Evolutionary conservation across 768 basidiomycete genomes (phyloP).

Genomic region (Russula virescens): DNA sequence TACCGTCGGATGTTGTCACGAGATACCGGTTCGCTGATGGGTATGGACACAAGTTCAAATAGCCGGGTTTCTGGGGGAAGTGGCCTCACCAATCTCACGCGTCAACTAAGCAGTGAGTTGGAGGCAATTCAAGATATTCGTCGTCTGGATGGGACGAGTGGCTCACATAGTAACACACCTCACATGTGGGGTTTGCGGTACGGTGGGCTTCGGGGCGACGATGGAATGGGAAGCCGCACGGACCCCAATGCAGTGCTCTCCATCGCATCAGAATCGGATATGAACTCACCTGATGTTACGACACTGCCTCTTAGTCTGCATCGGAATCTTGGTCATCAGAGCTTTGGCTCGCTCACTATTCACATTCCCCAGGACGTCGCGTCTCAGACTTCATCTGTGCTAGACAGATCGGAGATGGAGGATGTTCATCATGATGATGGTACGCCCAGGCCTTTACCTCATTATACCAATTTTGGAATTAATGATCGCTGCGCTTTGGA

Average conservation of each 20-base stretch:
- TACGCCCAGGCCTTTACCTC: constrained; percentile 23
- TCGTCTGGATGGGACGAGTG: neutral
- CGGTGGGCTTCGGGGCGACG: constrained; percentile 24
- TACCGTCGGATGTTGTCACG: constrained; percentile 18
- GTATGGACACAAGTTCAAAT: constrained; percentile 27
- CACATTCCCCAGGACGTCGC: constrained; percentile 36
- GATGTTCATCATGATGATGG: constrained; percentile 40
- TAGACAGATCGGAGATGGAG: constrained; percentile 28
- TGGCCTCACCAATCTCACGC: constrained; percentile 36
- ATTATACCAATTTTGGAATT: neutral
- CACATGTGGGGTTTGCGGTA: constrained; percentile 26
- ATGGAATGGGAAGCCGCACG: constrained; percentile 5
- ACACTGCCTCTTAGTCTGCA: constrained; percentile 31
- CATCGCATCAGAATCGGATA: constrained; percentile 17
- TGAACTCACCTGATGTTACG: constrained; percentile 11
- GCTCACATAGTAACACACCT: constrained; percentile 1
- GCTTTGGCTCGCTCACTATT: constrained; percentile 27
- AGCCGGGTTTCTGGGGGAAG: neutral
- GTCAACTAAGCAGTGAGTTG: constrained; percentile 37
- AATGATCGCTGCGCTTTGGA: neutral
- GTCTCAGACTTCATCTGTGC: constrained; percentile 32
- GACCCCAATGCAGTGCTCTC: constrained; percentile 26
- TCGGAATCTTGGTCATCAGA: constrained; percentile 17
- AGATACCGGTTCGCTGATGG: constrained; percentile 25
- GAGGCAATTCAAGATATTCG: constrained; percentile 26